phyloP scores from a whole-genome alignment of 345 rosid genomes.

The Moricandia moricandioides region DNA sequence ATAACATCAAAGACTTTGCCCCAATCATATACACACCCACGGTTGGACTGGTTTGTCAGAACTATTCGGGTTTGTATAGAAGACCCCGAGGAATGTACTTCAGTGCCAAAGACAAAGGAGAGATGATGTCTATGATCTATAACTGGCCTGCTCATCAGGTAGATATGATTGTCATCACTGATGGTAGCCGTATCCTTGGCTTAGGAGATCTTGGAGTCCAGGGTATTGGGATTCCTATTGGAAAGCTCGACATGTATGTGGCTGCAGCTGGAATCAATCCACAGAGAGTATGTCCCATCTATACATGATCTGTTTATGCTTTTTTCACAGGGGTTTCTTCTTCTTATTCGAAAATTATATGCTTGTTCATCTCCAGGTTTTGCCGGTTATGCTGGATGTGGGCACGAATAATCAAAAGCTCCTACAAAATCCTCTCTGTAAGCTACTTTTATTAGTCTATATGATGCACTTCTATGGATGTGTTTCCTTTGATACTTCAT shows the following conservation, averaged over 20 bases:
- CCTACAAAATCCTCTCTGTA: conserved; percentile 84
- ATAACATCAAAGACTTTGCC: conserved; percentile 90
- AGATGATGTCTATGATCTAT: conserved; percentile 99
- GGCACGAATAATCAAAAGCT: conserved; percentile 93
- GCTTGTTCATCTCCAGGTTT: conserved; percentile 51
- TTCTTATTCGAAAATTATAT: conserved; percentile 7
- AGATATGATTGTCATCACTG: conserved; percentile 98
- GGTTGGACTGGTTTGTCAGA: conserved; percentile 94
- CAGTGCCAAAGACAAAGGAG: conserved; percentile 98
- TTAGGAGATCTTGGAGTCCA: conserved; percentile 99
- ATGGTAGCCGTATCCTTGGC: conserved; percentile 97
- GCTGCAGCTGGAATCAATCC: conserved; percentile 98
- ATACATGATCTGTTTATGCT: not conserved
- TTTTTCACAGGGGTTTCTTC: not conserved
- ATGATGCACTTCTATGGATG: conserved; percentile 15
- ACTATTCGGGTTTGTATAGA: conserved; percentile 92
- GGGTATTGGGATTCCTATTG: conserved; percentile 95
- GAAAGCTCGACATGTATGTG: conserved; percentile 97
- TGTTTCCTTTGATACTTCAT: conserved; percentile 8
- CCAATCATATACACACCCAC: conserved; percentile 96
- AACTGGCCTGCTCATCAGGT: conserved; percentile 95
- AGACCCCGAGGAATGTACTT: conserved; percentile 99
- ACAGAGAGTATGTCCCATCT: conserved; percentile 61
- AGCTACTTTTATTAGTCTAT: conserved; percentile 36
- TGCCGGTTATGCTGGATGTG: conserved; percentile 94